Evolutionary conservation across 768 basidiomycete species (phyloP).

Genomic region (Cystobasidium tubakii): DNA sequence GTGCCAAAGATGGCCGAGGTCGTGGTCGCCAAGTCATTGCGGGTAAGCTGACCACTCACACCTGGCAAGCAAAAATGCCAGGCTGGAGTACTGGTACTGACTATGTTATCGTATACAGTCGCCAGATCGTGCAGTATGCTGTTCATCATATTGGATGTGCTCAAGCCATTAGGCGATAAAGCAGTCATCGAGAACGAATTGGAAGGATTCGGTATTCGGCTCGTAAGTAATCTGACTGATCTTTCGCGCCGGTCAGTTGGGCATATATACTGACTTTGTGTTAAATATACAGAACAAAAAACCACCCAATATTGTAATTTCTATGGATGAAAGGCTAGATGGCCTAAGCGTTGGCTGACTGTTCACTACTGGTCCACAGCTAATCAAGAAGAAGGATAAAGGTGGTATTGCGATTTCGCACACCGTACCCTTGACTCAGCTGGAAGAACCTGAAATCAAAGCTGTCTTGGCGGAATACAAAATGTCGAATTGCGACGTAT

Average conservation of each 20-base stretch:
- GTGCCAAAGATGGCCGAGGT: constrained; percentile 92
- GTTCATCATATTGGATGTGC: constrained; percentile 94
- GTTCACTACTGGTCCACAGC: not conserved
- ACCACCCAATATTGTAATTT: constrained; percentile 65
- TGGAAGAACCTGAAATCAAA: constrained; percentile 93
- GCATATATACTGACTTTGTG: constrained; percentile 53
- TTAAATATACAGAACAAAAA: constrained; percentile 62
- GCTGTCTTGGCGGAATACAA: constrained; percentile 88
- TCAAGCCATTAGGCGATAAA: constrained; percentile 88
- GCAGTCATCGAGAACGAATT: constrained; percentile 77
- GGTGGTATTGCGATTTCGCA: constrained; percentile 92
- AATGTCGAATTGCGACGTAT: constrained; percentile 74
- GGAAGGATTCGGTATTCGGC: constrained; percentile 89
- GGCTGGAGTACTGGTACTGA: not conserved
- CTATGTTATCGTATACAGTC: constrained; percentile 54
- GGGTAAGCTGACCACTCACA: constrained; percentile 40
- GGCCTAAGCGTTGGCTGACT: not conserved
- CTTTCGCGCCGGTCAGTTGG: not conserved
- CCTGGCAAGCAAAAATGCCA: no score
- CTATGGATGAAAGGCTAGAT: constrained; percentile 65
- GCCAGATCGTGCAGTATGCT: constrained; percentile 97
- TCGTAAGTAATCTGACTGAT: not conserved
- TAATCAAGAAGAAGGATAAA: constrained; percentile 58
- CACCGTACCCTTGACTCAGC: constrained; percentile 89
- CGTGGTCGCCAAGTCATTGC: constrained; percentile 75